phyloP scores from a whole-genome alignment of 805 yeast species.

The Candida parachauliodes region DNA sequence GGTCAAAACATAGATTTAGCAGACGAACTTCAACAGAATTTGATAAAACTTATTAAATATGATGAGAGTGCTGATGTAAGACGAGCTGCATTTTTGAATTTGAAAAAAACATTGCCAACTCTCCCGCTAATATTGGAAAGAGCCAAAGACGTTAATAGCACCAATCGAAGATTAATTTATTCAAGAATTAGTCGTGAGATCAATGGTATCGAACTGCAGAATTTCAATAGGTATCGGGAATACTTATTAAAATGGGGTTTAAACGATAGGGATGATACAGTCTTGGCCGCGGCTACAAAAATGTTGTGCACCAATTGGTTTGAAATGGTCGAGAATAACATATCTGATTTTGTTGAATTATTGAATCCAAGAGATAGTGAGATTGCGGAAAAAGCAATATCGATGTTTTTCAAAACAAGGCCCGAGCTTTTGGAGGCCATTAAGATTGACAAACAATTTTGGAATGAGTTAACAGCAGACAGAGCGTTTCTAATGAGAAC shows the following conservation, averaged over 20 bases:
- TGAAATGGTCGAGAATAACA: constrained; percentile 60
- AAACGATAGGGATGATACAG: constrained; percentile 76
- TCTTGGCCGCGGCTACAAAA: constrained; percentile 65
- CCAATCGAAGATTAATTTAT: constrained; percentile 71
- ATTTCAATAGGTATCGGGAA: constrained; percentile 51
- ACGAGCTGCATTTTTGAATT: constrained; percentile 72
- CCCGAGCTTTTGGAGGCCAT: constrained; percentile 61
- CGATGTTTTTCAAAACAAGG: constrained; percentile 56
- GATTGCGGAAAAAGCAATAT: constrained; percentile 65
- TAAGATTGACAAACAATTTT: constrained; percentile 59
- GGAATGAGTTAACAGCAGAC: constrained; percentile 72
- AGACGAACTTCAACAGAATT: constrained; percentile 9
- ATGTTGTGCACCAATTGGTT: constrained; percentile 76
- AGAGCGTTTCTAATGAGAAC: constrained; percentile 68
- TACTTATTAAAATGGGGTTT: constrained; percentile 78
- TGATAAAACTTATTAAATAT: constrained; percentile 56
- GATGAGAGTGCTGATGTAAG: constrained; percentile 89
- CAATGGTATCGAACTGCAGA: constrained; percentile 54
- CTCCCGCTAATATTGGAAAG: constrained; percentile 65
- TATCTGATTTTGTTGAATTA: constrained; percentile 66
- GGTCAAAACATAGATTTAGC: constrained; percentile 20
- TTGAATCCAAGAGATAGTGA: constrained; percentile 66
- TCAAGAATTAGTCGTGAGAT: constrained; percentile 64
- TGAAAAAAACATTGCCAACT: constrained; percentile 53
- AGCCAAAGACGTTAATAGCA: constrained; percentile 73